phyloP scores from a whole-genome alignment of 2,329 filamentous ascomycete genomes.

The Stagonosporopsis chrysanthemi region DNA sequence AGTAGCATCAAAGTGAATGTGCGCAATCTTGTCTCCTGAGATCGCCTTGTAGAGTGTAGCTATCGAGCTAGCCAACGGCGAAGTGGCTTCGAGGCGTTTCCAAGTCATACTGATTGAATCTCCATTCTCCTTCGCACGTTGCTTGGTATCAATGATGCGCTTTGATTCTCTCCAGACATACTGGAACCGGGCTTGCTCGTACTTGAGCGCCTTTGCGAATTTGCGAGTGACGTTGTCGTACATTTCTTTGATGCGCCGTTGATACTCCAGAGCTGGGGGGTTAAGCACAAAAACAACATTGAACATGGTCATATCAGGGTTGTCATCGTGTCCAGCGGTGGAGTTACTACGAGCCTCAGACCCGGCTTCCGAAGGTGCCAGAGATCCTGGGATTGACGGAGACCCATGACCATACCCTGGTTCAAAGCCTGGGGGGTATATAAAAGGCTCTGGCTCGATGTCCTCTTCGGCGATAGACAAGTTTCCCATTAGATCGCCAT shows the following conservation, averaged over 20 bases:
- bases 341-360: constrained; percentile 51
- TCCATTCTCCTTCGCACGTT: constrained; percentile 75
- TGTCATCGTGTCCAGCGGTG: constrained; percentile 57
- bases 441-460: constrained; percentile 35
- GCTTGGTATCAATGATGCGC: constrained; percentile 79
- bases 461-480: constrained; percentile 31
- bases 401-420: constrained; percentile 51
- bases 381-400: constrained; percentile 41
- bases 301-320: constrained; percentile 91
- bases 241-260: constrained; percentile 75
- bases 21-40: constrained; percentile 84
- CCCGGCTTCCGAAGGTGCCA: constrained; percentile 46
- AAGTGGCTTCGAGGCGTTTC: constrained; percentile 74
- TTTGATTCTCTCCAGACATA: constrained; percentile 94
- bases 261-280: constrained; percentile 78
- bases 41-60: constrained; percentile 83
- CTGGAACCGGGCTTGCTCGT: constrained; percentile 86
- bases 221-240: constrained; percentile 92
- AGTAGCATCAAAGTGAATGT: constrained; percentile 74
- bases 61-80: constrained; percentile 82
- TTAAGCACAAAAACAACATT: constrained; percentile 93
- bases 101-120: constrained; percentile 72
- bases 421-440: constrained; percentile 48
- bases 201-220: constrained; percentile 89
- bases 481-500: constrained; percentile 31